Evolutionary conservation across 371 early-diverging fungal species (phyloP).

Genomic region (Mortierella sp.): DNA sequence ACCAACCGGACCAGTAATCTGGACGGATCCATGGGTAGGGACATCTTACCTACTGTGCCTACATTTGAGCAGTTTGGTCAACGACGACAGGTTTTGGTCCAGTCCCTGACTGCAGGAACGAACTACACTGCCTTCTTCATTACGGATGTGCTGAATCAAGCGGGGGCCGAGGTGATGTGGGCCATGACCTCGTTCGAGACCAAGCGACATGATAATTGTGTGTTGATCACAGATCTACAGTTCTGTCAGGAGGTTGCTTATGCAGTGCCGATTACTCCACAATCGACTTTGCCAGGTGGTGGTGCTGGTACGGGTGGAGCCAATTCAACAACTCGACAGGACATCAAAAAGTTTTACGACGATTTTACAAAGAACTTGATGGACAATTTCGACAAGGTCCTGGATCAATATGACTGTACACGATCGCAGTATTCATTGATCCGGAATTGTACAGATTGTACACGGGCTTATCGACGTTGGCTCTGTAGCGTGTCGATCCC

Average conservation of each 20-base stretch:
- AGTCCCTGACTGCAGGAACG: constrained; percentile 54
- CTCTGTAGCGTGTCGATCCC: constrained; percentile 74
- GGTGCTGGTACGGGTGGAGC: constrained; percentile 2
- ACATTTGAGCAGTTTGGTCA: constrained; percentile 44
- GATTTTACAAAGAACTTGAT: constrained; percentile 56
- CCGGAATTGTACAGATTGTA: constrained; percentile 72
- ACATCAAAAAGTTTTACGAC: constrained; percentile 60
- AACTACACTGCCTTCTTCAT: constrained; percentile 61
- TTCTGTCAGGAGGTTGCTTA: constrained; percentile 74
- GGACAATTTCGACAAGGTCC: constrained; percentile 62
- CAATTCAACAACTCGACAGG: constrained; percentile 25
- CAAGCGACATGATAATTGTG: constrained; percentile 58
- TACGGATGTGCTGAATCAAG: constrained; percentile 51
- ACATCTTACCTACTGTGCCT: constrained; percentile 50
- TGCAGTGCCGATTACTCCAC: constrained; percentile 60
- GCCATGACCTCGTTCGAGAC: constrained; percentile 54
- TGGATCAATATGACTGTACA: constrained; percentile 69
- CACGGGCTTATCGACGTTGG: constrained; percentile 72
- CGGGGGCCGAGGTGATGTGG: constrained; percentile 36
- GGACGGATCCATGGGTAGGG: constrained; percentile 54
- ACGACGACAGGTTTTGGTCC: constrained; percentile 39
- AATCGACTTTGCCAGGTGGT: constrained; percentile 19
- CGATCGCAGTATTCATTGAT: constrained; percentile 69
- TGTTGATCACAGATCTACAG: constrained; percentile 62
- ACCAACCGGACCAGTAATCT: constrained; percentile 48